Conservation (phyloP, 768 basidiomycete species). For the Suillus alpinus region DNA sequence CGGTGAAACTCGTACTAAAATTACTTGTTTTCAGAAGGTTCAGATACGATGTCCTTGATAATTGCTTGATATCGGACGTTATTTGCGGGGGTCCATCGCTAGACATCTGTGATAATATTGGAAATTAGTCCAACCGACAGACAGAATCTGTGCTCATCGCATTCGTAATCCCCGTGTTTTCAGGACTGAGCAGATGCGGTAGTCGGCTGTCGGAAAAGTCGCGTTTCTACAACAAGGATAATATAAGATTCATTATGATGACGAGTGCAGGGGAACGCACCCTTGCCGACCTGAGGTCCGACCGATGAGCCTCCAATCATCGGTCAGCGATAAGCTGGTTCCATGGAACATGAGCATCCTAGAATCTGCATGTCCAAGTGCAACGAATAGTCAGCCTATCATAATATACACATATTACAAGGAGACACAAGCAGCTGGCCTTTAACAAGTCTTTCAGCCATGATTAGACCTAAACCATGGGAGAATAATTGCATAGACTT, state of each 20-base stretch:
- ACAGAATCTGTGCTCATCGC: background rate
- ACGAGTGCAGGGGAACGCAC: background rate
- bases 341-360: background rate
- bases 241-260: background rate
- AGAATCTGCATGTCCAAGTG: background rate
- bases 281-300: background rate
- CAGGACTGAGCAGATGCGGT: background rate
- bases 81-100: background rate
- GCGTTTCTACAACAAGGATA: background rate
- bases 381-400: no score
- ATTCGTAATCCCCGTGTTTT: background rate
- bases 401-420: background rate
- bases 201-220: background rate
- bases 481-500: background rate
- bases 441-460: background rate
- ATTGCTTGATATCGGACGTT: background rate
- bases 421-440: background rate
- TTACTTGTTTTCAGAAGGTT: background rate
- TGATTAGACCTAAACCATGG: background rate
- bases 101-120: background rate
- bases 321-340: background rate
- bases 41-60: background rate
- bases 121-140: background rate
- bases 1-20: background rate
- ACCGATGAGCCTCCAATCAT: background rate